Conservation (phyloP, 2,329 filamentous ascomycete genomes). For the Laburnicola sp. region DNA sequence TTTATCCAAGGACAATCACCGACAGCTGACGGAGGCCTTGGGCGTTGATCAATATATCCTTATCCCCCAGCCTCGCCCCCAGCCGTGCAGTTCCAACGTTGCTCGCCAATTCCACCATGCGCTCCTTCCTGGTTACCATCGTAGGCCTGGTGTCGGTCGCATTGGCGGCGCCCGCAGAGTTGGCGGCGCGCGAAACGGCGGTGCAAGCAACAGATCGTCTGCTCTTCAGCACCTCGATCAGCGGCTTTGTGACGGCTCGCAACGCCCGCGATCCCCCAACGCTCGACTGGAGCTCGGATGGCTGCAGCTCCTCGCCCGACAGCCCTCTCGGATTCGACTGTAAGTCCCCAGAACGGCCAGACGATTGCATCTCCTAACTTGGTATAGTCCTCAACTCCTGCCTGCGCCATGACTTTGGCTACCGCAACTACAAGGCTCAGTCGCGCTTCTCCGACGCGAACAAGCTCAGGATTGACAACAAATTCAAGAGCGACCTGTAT, state of each 20-base stretch:
- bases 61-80: background rate
- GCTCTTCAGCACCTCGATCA: conserved; percentile 51
- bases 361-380: background rate
- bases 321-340: conserved; percentile 40
- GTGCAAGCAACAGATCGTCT: conserved; percentile 50
- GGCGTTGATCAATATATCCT: no score
- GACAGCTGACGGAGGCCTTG: background rate
- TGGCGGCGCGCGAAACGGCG: conserved; percentile 16
- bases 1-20: background rate
- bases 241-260: conserved; percentile 49
- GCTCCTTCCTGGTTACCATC: conserved; percentile 12
- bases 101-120: background rate
- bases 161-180: conserved; percentile 10
- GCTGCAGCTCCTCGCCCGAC: conserved; percentile 41
- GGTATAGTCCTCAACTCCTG: conserved; percentile 25
- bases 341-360: conserved; percentile 3
- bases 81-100: background rate
- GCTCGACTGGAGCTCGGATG: conserved; percentile 45
- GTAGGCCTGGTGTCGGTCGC: conserved; percentile 6
- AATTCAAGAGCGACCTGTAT: conserved; percentile 51
- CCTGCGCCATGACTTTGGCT: conserved; percentile 61
- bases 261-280: conserved; percentile 46
- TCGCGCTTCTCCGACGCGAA: conserved; percentile 47
- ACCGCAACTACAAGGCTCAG: conserved; percentile 56
- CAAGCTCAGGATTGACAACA: conserved; percentile 53